Evolutionary conservation across 2,329 filamentous ascomycete species (phyloP).

Genomic region (Neofusicoccum cordaticola): DNA sequence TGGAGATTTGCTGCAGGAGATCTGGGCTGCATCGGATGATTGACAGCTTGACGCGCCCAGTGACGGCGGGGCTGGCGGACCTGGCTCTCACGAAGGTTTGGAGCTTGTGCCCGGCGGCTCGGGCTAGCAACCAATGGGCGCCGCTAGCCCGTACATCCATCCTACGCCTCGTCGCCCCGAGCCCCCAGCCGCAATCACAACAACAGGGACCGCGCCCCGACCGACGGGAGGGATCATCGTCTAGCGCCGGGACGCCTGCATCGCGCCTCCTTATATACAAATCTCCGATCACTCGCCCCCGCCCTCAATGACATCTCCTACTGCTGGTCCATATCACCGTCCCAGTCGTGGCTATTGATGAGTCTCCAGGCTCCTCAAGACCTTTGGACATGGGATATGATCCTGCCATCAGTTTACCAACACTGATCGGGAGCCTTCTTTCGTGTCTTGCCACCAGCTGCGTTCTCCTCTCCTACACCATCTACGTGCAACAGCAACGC

Average conservation of each 20-base stretch:
- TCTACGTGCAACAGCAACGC: slow-evolving; percentile 22
- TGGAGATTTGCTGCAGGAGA: neutral
- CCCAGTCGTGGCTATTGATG: neutral
- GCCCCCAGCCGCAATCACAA: neutral
- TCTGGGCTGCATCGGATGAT: neutral
- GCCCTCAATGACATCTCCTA: neutral
- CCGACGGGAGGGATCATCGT: neutral
- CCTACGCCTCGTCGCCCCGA: neutral
- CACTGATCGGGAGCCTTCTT: slow-evolving; percentile 25
- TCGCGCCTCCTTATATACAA: neutral
- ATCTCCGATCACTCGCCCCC: neutral
- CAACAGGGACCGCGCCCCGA: neutral
- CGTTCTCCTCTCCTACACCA: slow-evolving; percentile 23
- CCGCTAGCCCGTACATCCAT: neutral
- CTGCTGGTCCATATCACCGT: neutral
- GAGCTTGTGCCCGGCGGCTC: slow-evolving; percentile 4
- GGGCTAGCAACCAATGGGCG: neutral
- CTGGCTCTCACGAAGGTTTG: neutral
- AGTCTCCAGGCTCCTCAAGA: neutral
- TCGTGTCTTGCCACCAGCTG: slow-evolving; percentile 21
- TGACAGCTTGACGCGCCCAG: neutral
- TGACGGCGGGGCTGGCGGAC: neutral
- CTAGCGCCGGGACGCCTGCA: neutral
- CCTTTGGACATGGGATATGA: slow-evolving; percentile 12
- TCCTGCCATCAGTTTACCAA: slow-evolving; percentile 21